phyloP scores from a whole-genome alignment of 371 early-diverging fungal genomes.

The Circinella umbellata region DNA sequence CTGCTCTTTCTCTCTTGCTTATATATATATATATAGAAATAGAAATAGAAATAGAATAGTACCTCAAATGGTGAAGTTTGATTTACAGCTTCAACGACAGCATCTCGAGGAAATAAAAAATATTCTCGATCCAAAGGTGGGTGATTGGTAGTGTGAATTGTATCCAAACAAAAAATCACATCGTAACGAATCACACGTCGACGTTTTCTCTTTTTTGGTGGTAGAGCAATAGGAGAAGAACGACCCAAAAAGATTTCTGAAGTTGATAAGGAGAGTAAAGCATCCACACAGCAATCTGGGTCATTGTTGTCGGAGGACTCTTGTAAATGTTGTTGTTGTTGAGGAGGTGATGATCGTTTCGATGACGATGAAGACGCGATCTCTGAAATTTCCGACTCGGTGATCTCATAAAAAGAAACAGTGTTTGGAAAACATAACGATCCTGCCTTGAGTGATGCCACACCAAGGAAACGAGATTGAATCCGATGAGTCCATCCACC shows the following conservation, averaged over 20 bases:
- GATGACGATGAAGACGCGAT: constrained; percentile 14
- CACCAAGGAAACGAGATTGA: constrained; percentile 43
- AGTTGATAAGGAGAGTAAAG: constrained; percentile 10
- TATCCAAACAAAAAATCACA: constrained; percentile 34
- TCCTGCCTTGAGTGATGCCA: constrained; percentile 30
- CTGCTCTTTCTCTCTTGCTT: too few species aligned
- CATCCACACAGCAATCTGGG: constrained; percentile 19
- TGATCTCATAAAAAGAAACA: constrained; percentile 42
- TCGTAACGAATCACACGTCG: constrained; percentile 34
- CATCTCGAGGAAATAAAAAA: constrained; percentile 52
- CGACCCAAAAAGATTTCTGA: constrained; percentile 4
- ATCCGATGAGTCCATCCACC: constrained; percentile 28
- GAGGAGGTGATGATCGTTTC: constrained; percentile 6
- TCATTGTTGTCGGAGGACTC: constrained; percentile 7
- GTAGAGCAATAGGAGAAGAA: constrained; percentile 18
- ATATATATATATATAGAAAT: too few species aligned
- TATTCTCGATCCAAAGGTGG: constrained; percentile 24
- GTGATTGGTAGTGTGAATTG: neutral
- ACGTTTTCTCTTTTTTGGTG: constrained; percentile 49
- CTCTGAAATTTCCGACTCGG: constrained; percentile 53
- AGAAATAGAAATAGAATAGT: neutral
- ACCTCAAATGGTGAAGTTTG: constrained; percentile 47
- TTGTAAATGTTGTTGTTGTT: too few species aligned
- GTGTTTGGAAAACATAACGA: constrained; percentile 20
- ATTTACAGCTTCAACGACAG: constrained; percentile 45